These are phyloP conservation scores for Tetrapyrgos nigripes DNA, from an alignment of 1,284 basidiomycete species.

Conservation along the genomic window DNA sequence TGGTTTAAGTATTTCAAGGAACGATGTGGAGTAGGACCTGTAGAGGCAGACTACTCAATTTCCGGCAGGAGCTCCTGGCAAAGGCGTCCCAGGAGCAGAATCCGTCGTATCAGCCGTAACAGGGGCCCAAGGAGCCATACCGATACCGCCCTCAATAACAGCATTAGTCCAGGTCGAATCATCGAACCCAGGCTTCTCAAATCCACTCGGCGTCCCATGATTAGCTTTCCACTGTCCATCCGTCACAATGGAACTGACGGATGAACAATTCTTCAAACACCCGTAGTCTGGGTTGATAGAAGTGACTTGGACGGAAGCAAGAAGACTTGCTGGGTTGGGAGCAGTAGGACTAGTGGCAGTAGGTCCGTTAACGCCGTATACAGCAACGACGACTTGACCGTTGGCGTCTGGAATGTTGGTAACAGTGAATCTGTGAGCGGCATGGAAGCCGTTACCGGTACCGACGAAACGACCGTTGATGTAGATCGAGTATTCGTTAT, in stretches of 20 bases:
- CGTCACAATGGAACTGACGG: conserved; percentile 14
- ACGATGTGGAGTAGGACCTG: no score
- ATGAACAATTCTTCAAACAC: conserved; percentile 12
- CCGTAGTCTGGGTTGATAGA: background rate
- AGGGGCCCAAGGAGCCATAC: conserved; percentile 1
- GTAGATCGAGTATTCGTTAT: conserved; percentile 24
- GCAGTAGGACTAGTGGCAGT: background rate
- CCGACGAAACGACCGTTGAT: conserved; percentile 22
- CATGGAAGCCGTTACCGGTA: conserved; percentile 14
- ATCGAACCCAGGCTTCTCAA: conserved; percentile 21
- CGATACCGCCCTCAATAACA: conserved; percentile 2
- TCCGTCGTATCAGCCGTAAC: background rate
- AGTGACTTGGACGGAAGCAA: conserved; percentile 20
- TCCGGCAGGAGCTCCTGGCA: conserved; percentile 9
- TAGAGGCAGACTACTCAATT: background rate
- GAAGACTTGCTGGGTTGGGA: conserved; percentile 20
- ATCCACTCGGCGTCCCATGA: conserved; percentile 16
- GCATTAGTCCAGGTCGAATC: conserved; percentile 21
- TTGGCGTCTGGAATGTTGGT: conserved; percentile 3
- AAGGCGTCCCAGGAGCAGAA: conserved; percentile 1
- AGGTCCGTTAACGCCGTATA: conserved; percentile 14
- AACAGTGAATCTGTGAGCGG: conserved; percentile 20
- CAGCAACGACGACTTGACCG: conserved; percentile 19
- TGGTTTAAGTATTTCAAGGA: no score
- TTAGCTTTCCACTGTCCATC: conserved; percentile 19